Percentiles rank a stretch among this genome's conserved stretches.
These are phyloP conservation scores for Crotalaria pallida DNA, from an alignment of 306 rosid species.

Conservation along the genomic window DNA sequence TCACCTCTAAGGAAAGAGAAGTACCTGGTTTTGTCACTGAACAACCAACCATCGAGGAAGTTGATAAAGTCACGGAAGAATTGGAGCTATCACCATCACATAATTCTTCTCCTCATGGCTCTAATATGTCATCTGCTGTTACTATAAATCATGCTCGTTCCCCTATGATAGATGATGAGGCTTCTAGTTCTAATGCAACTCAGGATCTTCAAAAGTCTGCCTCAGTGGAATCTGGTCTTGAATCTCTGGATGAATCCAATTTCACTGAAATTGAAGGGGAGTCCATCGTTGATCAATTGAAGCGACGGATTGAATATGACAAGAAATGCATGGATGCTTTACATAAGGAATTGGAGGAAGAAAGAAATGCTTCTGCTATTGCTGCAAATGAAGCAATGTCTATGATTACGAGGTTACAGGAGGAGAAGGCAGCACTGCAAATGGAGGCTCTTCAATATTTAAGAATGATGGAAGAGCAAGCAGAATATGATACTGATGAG, in stretches of 20 bases:
- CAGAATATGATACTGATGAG: conserved; percentile 82
- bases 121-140: conserved; percentile 27
- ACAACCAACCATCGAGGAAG: conserved; percentile 26
- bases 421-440: conserved; percentile 83
- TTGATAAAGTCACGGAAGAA: conserved; percentile 36
- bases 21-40: conserved; percentile 17
- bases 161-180: conserved; percentile 31
- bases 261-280: conserved; percentile 71
- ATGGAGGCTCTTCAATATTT: conserved; percentile 91
- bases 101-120: conserved; percentile 15
- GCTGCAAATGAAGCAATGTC: conserved; percentile 91
- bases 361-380: conserved; percentile 72
- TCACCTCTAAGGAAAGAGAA: conserved; percentile 28
- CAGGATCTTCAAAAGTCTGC: conserved; percentile 32
- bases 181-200: conserved; percentile 26
- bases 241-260: conserved; percentile 47
- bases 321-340: conserved; percentile 50
- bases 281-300: conserved; percentile 38
- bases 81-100: conserved; percentile 10
- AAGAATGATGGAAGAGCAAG: conserved; percentile 98
- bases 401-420: conserved; percentile 92
- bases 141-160: background rate
- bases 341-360: conserved; percentile 74
- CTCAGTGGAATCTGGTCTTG: conserved; percentile 52
- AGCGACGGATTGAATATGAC: conserved; percentile 49